Evolutionary conservation across 2,329 filamentous ascomycete species (phyloP).

Genomic region (Drechslerella stenobrocha): DNA sequence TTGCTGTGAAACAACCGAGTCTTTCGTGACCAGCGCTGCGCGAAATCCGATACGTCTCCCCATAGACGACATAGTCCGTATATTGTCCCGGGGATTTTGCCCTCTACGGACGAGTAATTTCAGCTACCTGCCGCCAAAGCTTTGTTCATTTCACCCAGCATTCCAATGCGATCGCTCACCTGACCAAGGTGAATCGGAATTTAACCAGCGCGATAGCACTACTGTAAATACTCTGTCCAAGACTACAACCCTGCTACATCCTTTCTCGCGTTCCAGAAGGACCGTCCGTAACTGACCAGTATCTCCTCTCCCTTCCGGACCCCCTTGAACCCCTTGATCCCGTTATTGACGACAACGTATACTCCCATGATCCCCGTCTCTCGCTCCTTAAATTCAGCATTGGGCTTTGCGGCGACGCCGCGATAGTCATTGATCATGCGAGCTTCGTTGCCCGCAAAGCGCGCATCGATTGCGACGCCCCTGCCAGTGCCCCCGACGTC

Average conservation of each 20-base stretch:
- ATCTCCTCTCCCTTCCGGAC: conserved; percentile 67
- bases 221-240: no score
- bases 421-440: conserved; percentile 70
- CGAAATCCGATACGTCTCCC: neutral
- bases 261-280: conserved; percentile 65
- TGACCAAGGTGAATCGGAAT: no score
- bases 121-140: no score
- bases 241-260: conserved; percentile 35
- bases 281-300: conserved; percentile 69
- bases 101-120: no score
- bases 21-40: neutral
- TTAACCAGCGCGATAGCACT: no score
- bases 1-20: conserved; percentile 35
- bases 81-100: no score
- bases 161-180: neutral
- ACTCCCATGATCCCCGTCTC: conserved; percentile 94
- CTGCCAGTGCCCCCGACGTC: conserved; percentile 55
- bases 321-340: conserved; percentile 50
- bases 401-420: conserved; percentile 58
- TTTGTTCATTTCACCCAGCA: neutral
- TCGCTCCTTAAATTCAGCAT: conserved; percentile 88
- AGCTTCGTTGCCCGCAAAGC: conserved; percentile 65
- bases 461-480: conserved; percentile 66
- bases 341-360: conserved; percentile 47
- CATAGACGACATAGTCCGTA: no score